Base-by-base conservation (phyloP, 257 asterid species). In the Solanum rostratum region DNA sequence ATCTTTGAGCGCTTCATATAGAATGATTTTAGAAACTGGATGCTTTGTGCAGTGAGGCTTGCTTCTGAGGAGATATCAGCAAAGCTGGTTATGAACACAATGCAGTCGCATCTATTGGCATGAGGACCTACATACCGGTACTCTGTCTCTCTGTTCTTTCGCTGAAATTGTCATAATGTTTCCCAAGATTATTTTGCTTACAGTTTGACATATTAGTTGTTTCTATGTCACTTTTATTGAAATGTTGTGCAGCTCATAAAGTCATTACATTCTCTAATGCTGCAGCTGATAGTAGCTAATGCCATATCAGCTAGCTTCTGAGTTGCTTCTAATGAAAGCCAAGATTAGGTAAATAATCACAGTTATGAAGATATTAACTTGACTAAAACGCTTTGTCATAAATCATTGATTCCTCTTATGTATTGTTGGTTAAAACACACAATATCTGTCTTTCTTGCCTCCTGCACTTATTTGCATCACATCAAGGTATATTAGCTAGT, bases 51-150 rank as follows among this genome's bases (percentile, higher is more conserved):
- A 94, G 99, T 95, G 95, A 91, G 97, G 89, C 95, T 97, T 84
- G 98, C 97, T 88, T 97, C 97, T 19, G 98, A 94, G 87, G 97
- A 93, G 88, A 69, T 83, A 86, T 94, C 98, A 29, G 88, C 43
- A 57, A 88, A 85, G 85, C 87, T 50, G 98, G 98, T 74, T 93
- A 91, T 87, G 93, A 80, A 81, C 97, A 90, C 93, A 93, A 94
- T 86, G 97, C 89, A 63, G 97, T 95, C 76, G 93, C 98, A 87
- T 97, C 98, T 86, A 86, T 97, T 79, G 98, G 97, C 91, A 93
- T 94, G 98, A 90, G 90, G 88, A 93, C 99, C 29, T 93, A 97
- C 83, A 93, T 94, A 83, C 97, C 97, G 89, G 98, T 96, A 93
- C 86, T 60, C 53, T 70, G 50, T 85, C 49, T 81, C 54, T 78